These are phyloP conservation scores for Hysterium pulicare DNA, from an alignment of 2,329 filamentous ascomycete species.

Conservation along the genomic window DNA sequence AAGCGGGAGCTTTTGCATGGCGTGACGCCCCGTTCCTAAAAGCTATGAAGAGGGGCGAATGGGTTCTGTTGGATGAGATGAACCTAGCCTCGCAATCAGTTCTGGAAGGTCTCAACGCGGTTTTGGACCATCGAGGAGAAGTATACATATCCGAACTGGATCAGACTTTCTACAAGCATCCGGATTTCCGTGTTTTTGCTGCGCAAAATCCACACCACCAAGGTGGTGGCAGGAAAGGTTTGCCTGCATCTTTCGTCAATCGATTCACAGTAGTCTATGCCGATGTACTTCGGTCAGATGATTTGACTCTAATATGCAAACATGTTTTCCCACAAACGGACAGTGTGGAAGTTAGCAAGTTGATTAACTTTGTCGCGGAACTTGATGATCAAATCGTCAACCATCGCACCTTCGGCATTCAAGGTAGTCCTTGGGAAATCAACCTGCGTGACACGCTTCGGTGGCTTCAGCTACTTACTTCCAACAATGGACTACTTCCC, in stretches of 20 bases:
- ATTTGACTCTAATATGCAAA: conserved; percentile 76
- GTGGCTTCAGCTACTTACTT: conserved; percentile 73
- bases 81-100: conserved; percentile 96
- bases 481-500: conserved; percentile 58
- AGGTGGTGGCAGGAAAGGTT: conserved; percentile 88
- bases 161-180: conserved; percentile 86
- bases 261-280: conserved; percentile 97
- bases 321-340: conserved; percentile 69
- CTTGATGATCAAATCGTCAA: conserved; percentile 69
- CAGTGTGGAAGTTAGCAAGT: conserved; percentile 56
- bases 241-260: conserved; percentile 95
- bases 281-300: conserved; percentile 78
- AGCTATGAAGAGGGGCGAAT: conserved; percentile 94
- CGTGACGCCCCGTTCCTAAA: conserved; percentile 91
- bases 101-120: conserved; percentile 92
- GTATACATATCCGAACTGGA: conserved; percentile 95
- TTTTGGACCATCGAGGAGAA: conserved; percentile 91
- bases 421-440: conserved; percentile 87
- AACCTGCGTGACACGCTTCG: conserved; percentile 87
- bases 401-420: conserved; percentile 50
- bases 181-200: conserved; percentile 89
- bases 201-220: conserved; percentile 98
- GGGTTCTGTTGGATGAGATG: conserved; percentile 98
- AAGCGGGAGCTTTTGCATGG: conserved; percentile 90
- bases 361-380: conserved; percentile 78